Base-by-base conservation (phyloP, 306 rosid genomes). In the Casuarina cunninghamiana region DNA sequence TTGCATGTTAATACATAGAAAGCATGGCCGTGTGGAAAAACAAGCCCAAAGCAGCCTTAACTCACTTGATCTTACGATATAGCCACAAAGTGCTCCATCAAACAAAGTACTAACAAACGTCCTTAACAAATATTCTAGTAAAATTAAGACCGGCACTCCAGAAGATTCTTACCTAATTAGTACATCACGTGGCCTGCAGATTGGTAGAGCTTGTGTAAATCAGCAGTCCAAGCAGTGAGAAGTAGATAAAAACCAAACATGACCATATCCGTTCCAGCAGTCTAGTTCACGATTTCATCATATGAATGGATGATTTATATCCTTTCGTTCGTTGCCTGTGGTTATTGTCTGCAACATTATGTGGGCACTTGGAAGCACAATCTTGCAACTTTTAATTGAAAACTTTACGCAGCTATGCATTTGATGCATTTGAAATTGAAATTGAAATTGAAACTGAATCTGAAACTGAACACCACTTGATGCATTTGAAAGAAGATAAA, bases 401-500 rank as follows among this genome's bases (percentile, higher is more conserved):
- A 26, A 26, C 32, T 26, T 26, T 26, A 26, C 32, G 32, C 32
- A 26, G 32, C 32, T 26, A 26, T 26, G 32, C 32, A 26, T 26
- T 26, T 26, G 32, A 26, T 26, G 32, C 32, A 26, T 32, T 19
- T 49, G 43, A 15, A 5, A 21, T 35, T 2, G 42, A n/a, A 45
- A 21, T 68, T 41, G 19, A 49, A n/a, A 35, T 1, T 13, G 11
- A 26, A 2, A 77, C 66, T 58, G 45, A 76, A 84, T 75, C 77
- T 71, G 84, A 74, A 83, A 80, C 16, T 75, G 39, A 85, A 78
- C 67, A 78, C 77, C 78, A 68, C 57, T 21, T 43, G 54, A 75
- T 73, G 88, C 95, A 85, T 79, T 84, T 9, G 39, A 78, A 68
- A 62, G 85, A 81, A 74, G 83, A 53, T 70, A 48, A 68, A 77